Evolutionary conservation across 2,329 filamentous ascomycete genomes (phyloP).

Genomic region (Mollisia scopiformis): DNA sequence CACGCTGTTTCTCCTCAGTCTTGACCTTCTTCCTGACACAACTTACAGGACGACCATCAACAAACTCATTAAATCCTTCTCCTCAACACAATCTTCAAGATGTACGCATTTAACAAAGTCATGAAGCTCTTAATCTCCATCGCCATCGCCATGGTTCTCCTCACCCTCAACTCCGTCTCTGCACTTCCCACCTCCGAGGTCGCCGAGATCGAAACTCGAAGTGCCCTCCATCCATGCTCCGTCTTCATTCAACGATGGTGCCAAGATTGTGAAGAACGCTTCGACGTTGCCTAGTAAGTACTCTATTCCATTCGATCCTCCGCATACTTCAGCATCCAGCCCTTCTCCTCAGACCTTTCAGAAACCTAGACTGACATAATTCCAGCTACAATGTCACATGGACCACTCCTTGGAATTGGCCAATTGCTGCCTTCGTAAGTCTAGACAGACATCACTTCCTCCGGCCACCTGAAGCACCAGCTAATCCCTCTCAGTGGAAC

Average conservation of each 20-base stretch:
- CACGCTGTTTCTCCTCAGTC: too few species aligned
- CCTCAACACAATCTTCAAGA: too few species aligned
- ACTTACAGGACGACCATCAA: neutral
- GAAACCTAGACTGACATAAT: neutral
- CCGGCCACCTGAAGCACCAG: neutral
- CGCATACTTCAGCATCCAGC: too few species aligned
- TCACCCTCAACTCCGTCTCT: neutral
- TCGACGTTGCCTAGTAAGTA: slow-evolving; percentile 4
- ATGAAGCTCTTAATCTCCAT: neutral
- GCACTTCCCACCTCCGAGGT: neutral
- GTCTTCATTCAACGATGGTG: slow-evolving; percentile 10
- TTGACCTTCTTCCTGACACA: neutral
- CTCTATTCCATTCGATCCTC: neutral
- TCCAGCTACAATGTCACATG: neutral
- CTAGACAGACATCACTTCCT: too few species aligned
- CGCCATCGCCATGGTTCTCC: too few species aligned
- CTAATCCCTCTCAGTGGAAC: neutral
- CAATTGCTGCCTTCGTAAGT: neutral
- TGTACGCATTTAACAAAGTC: neutral
- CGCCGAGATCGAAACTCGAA: neutral
- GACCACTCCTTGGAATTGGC: neutral
- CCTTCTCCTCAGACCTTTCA: too few species aligned
- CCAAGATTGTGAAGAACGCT: slow-evolving; percentile 1
- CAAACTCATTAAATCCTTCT: too few species aligned
- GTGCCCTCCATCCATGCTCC: slow-evolving; percentile 2